A percentile compares a stretch with the other conserved stretches of the same genome.
Evolutionary conservation across 805 yeast genomes (phyloP).

Genomic region (Candida maltosa): DNA sequence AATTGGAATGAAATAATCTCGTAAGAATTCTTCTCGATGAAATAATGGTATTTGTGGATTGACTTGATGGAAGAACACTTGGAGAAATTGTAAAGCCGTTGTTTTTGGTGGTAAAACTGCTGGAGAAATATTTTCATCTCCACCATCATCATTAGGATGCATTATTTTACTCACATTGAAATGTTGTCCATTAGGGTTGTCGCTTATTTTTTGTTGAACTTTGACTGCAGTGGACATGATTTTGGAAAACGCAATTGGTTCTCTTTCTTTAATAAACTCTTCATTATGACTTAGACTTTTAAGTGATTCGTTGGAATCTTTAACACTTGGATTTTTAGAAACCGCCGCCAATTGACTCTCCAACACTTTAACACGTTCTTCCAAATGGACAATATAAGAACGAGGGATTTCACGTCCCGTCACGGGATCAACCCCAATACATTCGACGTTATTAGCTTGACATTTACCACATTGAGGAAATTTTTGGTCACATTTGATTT

Average conservation of each 20-base stretch:
- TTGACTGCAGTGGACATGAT: constrained; percentile 76
- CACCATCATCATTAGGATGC: neutral
- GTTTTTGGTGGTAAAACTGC: constrained; percentile 66
- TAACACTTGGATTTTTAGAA: constrained; percentile 35
- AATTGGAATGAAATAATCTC: constrained; percentile 67
- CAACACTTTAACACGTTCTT: constrained; percentile 56
- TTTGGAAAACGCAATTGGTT: constrained; percentile 63
- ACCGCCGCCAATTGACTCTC: constrained; percentile 44
- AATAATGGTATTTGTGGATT: constrained; percentile 82
- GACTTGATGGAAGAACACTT: constrained; percentile 70
- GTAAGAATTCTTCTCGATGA: constrained; percentile 75
- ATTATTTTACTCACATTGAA: constrained; percentile 7
- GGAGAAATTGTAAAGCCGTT: constrained; percentile 63
- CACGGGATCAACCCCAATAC: constrained; percentile 83
- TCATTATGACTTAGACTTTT: neutral
- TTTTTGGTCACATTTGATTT: constrained; percentile 64
- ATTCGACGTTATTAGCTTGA: constrained; percentile 61
- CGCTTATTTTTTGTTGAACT: constrained; percentile 35
- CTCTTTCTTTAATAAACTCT: constrained; percentile 1
- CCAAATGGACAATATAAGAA: constrained; percentile 70
- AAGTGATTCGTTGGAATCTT: neutral
- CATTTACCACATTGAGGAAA: constrained; percentile 68
- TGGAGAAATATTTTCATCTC: constrained; percentile 15
- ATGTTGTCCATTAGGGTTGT: too few species aligned
- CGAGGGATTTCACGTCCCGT: constrained; percentile 86